Evolutionary conservation across 495 filamentous ascomycete species (phyloP).

Genomic region (Annulohypoxylon moriforme): DNA sequence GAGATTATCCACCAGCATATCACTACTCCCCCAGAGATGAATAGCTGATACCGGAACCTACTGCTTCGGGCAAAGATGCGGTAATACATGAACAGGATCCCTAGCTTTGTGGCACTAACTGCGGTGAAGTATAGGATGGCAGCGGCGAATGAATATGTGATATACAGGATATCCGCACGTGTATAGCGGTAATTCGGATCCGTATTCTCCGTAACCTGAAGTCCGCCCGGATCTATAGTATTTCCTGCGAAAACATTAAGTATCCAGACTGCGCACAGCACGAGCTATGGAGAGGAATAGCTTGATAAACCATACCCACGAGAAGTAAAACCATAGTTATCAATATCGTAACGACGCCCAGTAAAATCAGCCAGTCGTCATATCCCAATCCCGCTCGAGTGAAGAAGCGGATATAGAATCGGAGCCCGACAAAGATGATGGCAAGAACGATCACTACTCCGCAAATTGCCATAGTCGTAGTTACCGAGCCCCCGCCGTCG

Average conservation of each 20-base stretch:
- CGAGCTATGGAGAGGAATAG: not conserved
- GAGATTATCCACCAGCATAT: conserved; percentile 37
- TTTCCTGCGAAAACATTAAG: conserved; percentile 28
- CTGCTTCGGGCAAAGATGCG: conserved; percentile 49
- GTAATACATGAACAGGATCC: conserved; percentile 52
- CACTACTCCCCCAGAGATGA: conserved; percentile 24
- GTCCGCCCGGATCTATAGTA: conserved; percentile 21
- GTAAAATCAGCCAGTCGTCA: conserved; percentile 48
- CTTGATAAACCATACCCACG: not conserved
- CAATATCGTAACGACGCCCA: conserved; percentile 26
- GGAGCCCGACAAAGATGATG: conserved; percentile 34
- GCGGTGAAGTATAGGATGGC: conserved; percentile 52
- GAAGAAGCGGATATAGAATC: conserved; percentile 48
- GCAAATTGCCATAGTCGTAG: conserved; percentile 19
- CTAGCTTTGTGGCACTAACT: conserved; percentile 47
- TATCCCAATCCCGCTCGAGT: conserved; percentile 34
- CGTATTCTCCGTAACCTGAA: conserved; percentile 28
- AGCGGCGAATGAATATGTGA: conserved; percentile 44
- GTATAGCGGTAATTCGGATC: conserved; percentile 53
- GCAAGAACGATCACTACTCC: conserved; percentile 38
- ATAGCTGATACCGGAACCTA: conserved; percentile 33
- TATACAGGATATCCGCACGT: conserved; percentile 62
- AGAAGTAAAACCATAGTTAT: conserved; percentile 12
- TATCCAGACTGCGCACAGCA: not conserved
- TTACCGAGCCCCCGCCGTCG: not conserved